Percentiles rank a stretch among this genome's conserved stretches.
phyloP scores from a whole-genome alignment of 2,329 filamentous ascomycete genomes.

The Conoideocrella luteorostrata region DNA sequence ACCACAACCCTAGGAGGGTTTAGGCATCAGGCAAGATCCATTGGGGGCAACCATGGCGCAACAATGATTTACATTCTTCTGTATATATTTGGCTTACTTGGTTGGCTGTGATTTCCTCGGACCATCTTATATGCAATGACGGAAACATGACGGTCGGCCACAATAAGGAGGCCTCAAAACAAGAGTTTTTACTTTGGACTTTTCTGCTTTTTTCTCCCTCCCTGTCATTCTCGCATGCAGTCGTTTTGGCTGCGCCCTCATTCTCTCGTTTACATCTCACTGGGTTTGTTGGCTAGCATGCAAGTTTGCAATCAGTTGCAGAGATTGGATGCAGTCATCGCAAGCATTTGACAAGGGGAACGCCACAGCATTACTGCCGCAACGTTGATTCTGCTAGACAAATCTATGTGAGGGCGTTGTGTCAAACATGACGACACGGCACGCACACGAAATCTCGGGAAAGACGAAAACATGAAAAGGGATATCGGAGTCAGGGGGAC shows the following conservation, averaged over 20 bases:
- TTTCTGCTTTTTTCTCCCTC: not conserved
- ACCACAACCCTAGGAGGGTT: not conserved
- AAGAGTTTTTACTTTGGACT: not conserved
- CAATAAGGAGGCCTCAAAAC: not conserved
- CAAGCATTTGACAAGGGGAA: too few relatives aligned
- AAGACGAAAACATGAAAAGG: not conserved
- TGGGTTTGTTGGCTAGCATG: too few relatives aligned
- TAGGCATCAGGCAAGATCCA: not conserved
- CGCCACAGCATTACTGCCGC: not conserved
- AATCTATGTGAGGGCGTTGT: not conserved
- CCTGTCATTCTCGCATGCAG: too few relatives aligned
- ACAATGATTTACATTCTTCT: constrained; percentile 16
- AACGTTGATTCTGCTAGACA: not conserved
- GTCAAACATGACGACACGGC: not conserved
- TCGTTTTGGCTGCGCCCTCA: too few relatives aligned
- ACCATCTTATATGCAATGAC: not conserved
- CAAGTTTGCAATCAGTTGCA: too few relatives aligned
- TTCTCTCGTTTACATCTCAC: too few relatives aligned
- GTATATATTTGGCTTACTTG: constrained; percentile 23
- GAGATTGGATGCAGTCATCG: too few relatives aligned
- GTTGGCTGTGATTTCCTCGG: too few relatives aligned
- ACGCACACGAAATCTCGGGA: constrained; percentile 8
- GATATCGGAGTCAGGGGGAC: not conserved
- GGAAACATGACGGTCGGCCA: not conserved
- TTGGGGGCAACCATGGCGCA: constrained; percentile 1